These are phyloP conservation scores for Nakaseomyces kungkrabaensis DNA, from an alignment of 1,139 yeast species.

Conservation along the genomic window DNA sequence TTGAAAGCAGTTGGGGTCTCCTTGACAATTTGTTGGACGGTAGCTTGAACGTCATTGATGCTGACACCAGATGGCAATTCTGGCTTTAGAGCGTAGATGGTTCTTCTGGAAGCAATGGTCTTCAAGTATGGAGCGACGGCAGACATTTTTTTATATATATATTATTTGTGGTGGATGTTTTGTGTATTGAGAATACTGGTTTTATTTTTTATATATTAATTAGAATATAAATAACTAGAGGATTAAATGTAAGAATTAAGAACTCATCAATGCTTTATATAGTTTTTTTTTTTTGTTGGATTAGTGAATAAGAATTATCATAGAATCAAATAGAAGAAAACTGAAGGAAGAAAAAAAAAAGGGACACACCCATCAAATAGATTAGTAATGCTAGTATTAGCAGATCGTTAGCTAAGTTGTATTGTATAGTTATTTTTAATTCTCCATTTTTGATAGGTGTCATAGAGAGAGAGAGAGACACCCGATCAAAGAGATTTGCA, in stretches of 20 bases:
- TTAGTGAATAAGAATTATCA: too few species aligned
- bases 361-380: background rate
- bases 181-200: background rate
- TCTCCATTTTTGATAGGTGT: background rate
- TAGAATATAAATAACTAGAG: background rate
- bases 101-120: conserved; percentile 31
- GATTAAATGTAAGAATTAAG: background rate
- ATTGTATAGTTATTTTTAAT: background rate
- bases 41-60: conserved; percentile 28
- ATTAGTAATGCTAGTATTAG: background rate
- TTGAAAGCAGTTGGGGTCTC: conserved; percentile 40
- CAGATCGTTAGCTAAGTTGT: background rate
- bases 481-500: too few species aligned
- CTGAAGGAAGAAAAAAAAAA: background rate
- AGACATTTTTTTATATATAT: conserved; percentile 14
- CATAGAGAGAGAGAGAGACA: too few species aligned
- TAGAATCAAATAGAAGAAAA: too few species aligned
- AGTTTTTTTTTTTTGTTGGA: background rate
- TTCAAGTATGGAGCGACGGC: conserved; percentile 21
- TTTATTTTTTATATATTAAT: background rate
- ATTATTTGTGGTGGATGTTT: background rate
- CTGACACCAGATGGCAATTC: conserved; percentile 32
- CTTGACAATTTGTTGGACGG: conserved; percentile 32
- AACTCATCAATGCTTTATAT: background rate
- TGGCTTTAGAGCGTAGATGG: conserved; percentile 33